Base-by-base conservation (phyloP, 495 filamentous ascomycete species). In the Xylaria intraflava region DNA sequence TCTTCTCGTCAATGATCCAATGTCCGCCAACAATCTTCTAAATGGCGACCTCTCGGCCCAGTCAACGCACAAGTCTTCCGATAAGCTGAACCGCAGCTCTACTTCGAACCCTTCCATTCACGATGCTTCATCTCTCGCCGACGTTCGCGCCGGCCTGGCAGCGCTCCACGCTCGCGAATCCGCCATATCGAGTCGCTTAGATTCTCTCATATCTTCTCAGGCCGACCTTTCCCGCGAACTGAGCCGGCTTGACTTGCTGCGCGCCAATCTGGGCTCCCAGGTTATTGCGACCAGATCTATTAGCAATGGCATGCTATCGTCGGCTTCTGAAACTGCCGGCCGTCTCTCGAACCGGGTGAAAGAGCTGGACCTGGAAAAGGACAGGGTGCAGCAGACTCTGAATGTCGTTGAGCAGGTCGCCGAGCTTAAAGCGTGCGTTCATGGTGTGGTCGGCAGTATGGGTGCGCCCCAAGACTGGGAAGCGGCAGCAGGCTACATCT, bases 391-490 rank as follows among this genome's bases (percentile, higher is more conserved):
- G 59, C 84, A 87, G 22, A 97, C 94, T 6, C 72, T 98, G 44
- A 83, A 85, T 31, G 90, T 98, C 20, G 93, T 97, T 3, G 92
- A 96, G 63, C 91, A 95, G 67, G 94, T 98, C 5, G 84, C 88
- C 7, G 93, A 98, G 72, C 85, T 98, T 43, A 96, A 96, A 68
- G 83, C 91, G 6, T 98, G 93, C 63, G 88, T 97, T 36, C 80
- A 96, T 17, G 94, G 93, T n/a, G 90, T 97, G 23, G 83, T 88
- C 12, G 91, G 89, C 16, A 91, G 88, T 36, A 97, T 98, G 93
- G 94, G 93, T 11, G 93, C 90, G 2, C 87, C 94, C 35, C 93
- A 98, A 69, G 94, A 97, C 70, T 98, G 94, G 94, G 93, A 98
- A 72, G 92, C 86, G 0, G 93, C 93, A 3, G 93, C 93, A 35